These are phyloP conservation scores for Agaricus blazei DNA, from an alignment of 768 basidiomycete genomes.

Conservation along the genomic window DNA sequence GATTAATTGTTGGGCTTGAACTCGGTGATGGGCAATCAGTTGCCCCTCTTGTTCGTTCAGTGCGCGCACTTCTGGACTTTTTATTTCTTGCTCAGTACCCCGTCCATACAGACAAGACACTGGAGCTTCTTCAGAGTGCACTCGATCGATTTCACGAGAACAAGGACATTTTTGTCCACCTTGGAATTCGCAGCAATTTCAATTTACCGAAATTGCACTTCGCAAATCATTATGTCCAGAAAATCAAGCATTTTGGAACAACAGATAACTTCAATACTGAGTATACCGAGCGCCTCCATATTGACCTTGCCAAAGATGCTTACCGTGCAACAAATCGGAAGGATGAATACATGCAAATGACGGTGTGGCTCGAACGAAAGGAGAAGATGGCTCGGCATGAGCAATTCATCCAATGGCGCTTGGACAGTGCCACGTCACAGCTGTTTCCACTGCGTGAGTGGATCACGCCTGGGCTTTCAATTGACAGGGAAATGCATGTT, in stretches of 20 bases:
- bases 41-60: conserved; percentile 5
- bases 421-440: conserved; percentile 22
- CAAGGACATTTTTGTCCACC: conserved; percentile 23
- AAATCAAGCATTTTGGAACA: conserved; percentile 23
- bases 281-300: conserved; percentile 20
- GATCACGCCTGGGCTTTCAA: conserved; percentile 10
- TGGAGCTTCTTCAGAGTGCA: conserved; percentile 19
- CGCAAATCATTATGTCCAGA: conserved; percentile 19
- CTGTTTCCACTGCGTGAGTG: too few species aligned
- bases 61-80: conserved; percentile 27
- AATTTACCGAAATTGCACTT: conserved; percentile 32
- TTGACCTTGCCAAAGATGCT: conserved; percentile 20
- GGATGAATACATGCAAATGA: conserved; percentile 35
- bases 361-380: conserved; percentile 22
- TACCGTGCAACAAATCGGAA: conserved; percentile 20
- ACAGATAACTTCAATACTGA: conserved; percentile 30
- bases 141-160: conserved; percentile 23
- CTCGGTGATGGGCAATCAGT: conserved; percentile 7
- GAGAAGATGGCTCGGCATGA: background rate
- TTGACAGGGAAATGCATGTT: conserved; percentile 14
- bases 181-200: conserved; percentile 25
- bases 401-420: conserved; percentile 14
- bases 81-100: conserved; percentile 24
- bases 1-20: conserved; percentile 20
- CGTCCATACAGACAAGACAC: conserved; percentile 20